A percentile compares a stretch with the other conserved stretches of the same genome.
phyloP scores from a whole-genome alignment of 805 yeast species.

The Spathaspora passalidarum region DNA sequence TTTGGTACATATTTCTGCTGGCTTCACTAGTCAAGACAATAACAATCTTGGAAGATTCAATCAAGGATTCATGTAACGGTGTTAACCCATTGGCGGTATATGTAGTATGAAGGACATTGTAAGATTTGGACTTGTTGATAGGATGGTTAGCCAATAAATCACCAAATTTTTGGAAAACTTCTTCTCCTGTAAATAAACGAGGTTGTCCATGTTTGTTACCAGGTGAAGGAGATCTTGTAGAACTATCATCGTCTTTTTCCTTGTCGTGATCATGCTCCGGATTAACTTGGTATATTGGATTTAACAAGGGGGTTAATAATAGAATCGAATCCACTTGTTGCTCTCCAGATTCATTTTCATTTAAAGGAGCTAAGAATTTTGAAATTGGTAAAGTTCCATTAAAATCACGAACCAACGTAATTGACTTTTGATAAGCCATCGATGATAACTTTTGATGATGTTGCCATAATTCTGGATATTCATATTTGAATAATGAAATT shows the following conservation, averaged over 20 bases:
- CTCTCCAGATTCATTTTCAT: conserved; percentile 25
- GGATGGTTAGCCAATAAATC: conserved; percentile 38
- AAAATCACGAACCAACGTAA: conserved; percentile 54
- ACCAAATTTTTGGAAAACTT: conserved; percentile 53
- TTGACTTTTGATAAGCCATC: conserved; percentile 47
- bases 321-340: conserved; percentile 25
- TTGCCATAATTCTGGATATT: conserved; percentile 31
- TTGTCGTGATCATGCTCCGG: background rate
- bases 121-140: conserved; percentile 23
- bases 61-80: conserved; percentile 51
- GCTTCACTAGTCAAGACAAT: conserved; percentile 57
- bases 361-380: conserved; percentile 30
- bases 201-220: conserved; percentile 5
- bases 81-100: conserved; percentile 58
- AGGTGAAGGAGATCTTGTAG: background rate
- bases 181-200: conserved; percentile 43
- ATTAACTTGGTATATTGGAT: conserved; percentile 28
- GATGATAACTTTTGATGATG: conserved; percentile 43
- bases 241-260: conserved; percentile 6
- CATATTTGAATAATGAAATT: conserved; percentile 22
- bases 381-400: conserved; percentile 49
- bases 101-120: conserved; percentile 53
- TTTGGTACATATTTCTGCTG: conserved; percentile 57
- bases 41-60: conserved; percentile 50
- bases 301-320: conserved; percentile 36